Evolutionary conservation across 179 eudicot genomes (phyloP), one percentile per base, ranked within the genome.

Genomic region (Actinidia polygama): DNA sequence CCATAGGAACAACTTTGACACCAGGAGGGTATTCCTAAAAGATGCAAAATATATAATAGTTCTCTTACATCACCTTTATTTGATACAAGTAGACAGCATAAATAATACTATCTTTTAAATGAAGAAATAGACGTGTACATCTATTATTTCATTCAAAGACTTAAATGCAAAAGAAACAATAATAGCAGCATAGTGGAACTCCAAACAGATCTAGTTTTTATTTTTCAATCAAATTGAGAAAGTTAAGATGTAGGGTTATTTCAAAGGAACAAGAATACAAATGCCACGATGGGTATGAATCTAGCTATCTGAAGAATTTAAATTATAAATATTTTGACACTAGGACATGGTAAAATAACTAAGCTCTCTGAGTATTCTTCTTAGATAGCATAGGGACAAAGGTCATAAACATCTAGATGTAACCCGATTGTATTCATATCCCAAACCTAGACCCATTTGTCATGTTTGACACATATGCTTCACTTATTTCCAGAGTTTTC

Each of bases 21-120:
- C 99, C 98, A 51, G 91, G 94, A 83, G 99, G 99, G 84, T 92
- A 96, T 85, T 95, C 99, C 99, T 96, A 79, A 53, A 85, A 66
- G 49, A 82, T 40, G 55, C 79, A 64, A 66, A 83, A 70, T 24
- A 68, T 19, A 46, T 36, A 47, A 63, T 40, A 30, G 1, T 78
- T 54, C 54, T 21, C 40, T 80, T 16, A 79, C 55, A 73, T 11
- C 12, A 58, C 19, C 54, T 47, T 6, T 4, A 63, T 62, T 79
- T 49, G 30, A 55, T 4, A 18, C 10, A 54, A 24, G 58, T 11
- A 47, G 44, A 61, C 55, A 61, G 6, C 55, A 1, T 46, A 21
- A 12, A 4, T 0, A 40, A 10, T 30, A 30, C 12, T 2, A n/a
- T n/a, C 12, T 77, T 19, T 59, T 30, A 30, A 30, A 30, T 30